Evolutionary conservation across 129 eudicot genomes (phyloP), one percentile per base, ranked within the genome.

Genomic region (Gnaphalium uliginosum): DNA sequence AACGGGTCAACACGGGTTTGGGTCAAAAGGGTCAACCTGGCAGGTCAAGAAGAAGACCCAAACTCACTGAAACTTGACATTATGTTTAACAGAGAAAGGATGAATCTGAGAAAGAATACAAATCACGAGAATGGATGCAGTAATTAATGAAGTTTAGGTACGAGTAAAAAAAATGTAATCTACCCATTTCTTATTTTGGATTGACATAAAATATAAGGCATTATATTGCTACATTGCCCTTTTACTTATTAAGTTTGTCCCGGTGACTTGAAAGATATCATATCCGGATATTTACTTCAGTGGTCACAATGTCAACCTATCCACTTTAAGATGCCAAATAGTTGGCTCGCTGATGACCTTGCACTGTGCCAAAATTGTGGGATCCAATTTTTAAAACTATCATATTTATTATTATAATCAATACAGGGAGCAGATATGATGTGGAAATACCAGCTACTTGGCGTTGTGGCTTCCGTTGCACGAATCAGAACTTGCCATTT

Each of bases 201-300:
- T 46, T 46, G 53, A 46, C 18, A 46, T 11, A 46, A 3, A 39
- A 46, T 4, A 14, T 43, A 46, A 46, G 53, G n/a, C 13, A 56
- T 9, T 8, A 56, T 56, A 39, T 3, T 37, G 43, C 43, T 39
- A 39, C 46, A 39, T 10, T 39, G 14, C 46, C 14, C 46, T 13
- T 46, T 57, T 57, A 19, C 62, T 22, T 6, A 19, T n/a, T 56
- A 19, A 19, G 23, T 56, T 56, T 7, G 13, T 19, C 11, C 9
- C 7, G 26, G 62, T 19, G 62, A 56, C 62, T 17, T 18, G 25
- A 54, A 18, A 54, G 61, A 54, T 21, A 56, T 25, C 61, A 56
- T 19, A 56, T 56, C 61, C 61, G 3, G 61, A 56, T 56, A 19
- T 56, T 56, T 56, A 56, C 32, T 60, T 60, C 66, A 60, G 33